Percentiles rank a stretch among this genome's conserved stretches.
Evolutionary conservation across 192 early-diverging fungal genomes (phyloP).

Genomic region (Oehlia diaphana): DNA sequence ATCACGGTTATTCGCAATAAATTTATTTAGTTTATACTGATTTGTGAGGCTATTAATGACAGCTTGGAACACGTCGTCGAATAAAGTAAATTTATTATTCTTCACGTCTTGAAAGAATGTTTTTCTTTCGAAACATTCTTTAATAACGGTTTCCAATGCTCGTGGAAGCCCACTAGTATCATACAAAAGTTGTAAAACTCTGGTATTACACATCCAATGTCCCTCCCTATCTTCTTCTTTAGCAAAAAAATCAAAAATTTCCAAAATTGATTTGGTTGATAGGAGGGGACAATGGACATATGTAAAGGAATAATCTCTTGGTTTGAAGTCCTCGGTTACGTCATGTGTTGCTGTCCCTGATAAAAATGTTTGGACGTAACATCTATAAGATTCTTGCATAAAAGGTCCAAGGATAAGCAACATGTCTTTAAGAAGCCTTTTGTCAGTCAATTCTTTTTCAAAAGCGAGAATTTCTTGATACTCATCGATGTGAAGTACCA

Average conservation of each 20-base stretch:
- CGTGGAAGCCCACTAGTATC: neutral
- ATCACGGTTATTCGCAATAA: neutral
- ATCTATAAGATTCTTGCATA: neutral
- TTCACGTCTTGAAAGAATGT: neutral
- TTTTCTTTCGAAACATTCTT: neutral
- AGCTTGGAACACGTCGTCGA: neutral
- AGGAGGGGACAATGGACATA: neutral
- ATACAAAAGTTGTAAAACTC: neutral
- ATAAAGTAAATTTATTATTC: neutral
- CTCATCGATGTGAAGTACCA: neutral
- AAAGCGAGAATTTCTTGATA: neutral
- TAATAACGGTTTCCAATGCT: neutral
- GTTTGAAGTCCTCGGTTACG: neutral
- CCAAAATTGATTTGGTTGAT: neutral
- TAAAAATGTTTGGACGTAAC: neutral
- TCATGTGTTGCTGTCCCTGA: neutral
- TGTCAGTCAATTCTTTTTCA: neutral
- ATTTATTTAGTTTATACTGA: neutral
- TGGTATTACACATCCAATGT: neutral
- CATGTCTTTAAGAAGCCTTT: neutral
- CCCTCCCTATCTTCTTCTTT: neutral
- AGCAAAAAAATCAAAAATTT: neutral
- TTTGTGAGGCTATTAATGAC: neutral
- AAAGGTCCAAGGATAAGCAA: neutral
- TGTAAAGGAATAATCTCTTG: neutral